These are phyloP conservation scores for Tylopilus felleus DNA, from an alignment of 768 basidiomycete species.

Conservation along the genomic window DNA sequence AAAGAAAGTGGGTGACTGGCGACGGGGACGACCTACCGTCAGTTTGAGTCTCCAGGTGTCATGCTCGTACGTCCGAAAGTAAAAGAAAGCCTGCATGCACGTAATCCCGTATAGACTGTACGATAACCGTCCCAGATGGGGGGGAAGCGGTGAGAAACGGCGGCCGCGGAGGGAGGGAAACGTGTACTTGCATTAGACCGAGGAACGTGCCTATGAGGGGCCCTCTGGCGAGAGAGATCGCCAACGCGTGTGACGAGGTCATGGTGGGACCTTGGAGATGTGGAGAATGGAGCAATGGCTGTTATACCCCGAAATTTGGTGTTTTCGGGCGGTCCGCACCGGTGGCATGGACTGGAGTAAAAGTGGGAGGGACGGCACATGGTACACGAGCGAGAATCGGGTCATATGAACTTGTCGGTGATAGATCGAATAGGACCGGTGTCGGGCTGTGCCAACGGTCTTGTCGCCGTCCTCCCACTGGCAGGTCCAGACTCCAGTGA, in stretches of 20 bases:
- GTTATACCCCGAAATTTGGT: not conserved
- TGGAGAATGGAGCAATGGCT: not conserved
- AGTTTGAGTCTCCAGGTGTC: conserved; percentile 20
- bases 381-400: not conserved
- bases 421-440: too few relatives aligned
- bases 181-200: conserved; percentile 16
- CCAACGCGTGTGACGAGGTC: conserved; percentile 2
- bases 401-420: not conserved
- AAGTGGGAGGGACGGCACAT: too few relatives aligned
- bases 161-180: not conserved
- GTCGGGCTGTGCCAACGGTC: not conserved
- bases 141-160: not conserved
- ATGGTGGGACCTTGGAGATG: conserved; percentile 1
- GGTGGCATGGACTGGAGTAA: not conserved
- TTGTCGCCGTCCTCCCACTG: too few relatives aligned
- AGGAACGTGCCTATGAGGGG: conserved; percentile 29
- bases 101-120: conserved; percentile 28
- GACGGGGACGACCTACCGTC: conserved; percentile 16
- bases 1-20: too few relatives aligned
- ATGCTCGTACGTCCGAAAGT: conserved; percentile 23
- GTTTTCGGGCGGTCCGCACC: too few relatives aligned
- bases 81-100: conserved; percentile 28
- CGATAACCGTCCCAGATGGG: not conserved
- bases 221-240: conserved; percentile 19
- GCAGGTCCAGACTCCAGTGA: too few relatives aligned